Evolutionary conservation across 1,284 basidiomycete species (phyloP).

Genomic region (Ustilago loliicola): DNA sequence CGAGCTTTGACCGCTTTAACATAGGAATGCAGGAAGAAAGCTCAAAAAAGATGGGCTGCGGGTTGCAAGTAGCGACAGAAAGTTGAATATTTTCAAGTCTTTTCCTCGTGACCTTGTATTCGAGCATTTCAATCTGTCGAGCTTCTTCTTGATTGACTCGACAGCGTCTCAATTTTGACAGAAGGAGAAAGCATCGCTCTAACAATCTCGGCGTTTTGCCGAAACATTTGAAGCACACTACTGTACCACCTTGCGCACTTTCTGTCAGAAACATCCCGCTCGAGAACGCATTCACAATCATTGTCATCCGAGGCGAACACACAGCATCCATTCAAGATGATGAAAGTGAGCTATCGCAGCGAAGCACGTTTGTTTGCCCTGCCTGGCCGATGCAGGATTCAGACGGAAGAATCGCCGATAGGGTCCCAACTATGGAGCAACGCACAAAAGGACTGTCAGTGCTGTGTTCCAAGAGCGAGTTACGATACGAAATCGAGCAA

Average conservation of each 20-base stretch:
- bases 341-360: too few species aligned
- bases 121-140: not conserved
- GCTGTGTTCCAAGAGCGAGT: not conserved
- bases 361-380: too few species aligned
- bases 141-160: constrained; percentile 8
- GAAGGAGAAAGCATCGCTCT: too few species aligned
- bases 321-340: too few species aligned
- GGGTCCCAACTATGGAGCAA: constrained; percentile 27
- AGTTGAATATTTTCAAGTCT: constrained; percentile 1
- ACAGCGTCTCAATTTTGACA: too few species aligned
- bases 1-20: not conserved
- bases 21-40: constrained; percentile 16
- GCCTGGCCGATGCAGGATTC: too few species aligned
- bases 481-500: not conserved
- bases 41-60: constrained; percentile 9
- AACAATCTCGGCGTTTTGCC: not conserved
- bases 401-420: constrained; percentile 29
- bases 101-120: constrained; percentile 15
- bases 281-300: too few species aligned
- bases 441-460: not conserved
- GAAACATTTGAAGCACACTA: too few species aligned
- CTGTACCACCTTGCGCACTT: too few species aligned
- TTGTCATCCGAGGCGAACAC: too few species aligned
- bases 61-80: too few species aligned
- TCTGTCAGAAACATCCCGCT: too few species aligned